Percentiles rank a stretch among this genome's conserved stretches.
These are phyloP conservation scores for Trichoderma orchidacearum DNA, from an alignment of 495 filamentous ascomycete species.

Conservation along the genomic window DNA sequence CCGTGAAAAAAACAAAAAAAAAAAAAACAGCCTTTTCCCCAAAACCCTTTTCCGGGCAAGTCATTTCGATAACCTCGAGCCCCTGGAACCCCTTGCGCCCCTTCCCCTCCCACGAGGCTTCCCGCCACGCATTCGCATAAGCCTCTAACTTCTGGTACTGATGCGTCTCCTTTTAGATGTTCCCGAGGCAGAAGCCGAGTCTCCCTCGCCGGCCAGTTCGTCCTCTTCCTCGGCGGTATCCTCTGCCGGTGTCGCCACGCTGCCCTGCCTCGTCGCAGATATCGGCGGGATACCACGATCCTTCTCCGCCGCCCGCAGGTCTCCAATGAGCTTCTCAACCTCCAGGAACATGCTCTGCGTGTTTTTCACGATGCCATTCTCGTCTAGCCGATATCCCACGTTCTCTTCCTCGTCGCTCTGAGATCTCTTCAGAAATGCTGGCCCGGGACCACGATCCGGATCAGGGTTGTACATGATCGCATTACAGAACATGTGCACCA, in stretches of 20 bases:
- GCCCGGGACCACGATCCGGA: constrained; percentile 52
- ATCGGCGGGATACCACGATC: constrained; percentile 6
- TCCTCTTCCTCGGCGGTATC: constrained; percentile 5
- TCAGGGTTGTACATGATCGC: constrained; percentile 94
- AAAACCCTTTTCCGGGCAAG: neutral
- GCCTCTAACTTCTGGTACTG: constrained; percentile 2
- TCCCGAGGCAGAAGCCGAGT: neutral
- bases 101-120: neutral
- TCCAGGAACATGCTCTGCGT: constrained; percentile 71
- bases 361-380: constrained; percentile 71
- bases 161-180: constrained; percentile 3
- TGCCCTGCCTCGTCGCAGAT: neutral
- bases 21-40: neutral
- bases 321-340: constrained; percentile 48
- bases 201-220: constrained; percentile 3
- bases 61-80: neutral
- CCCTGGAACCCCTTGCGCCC: neutral
- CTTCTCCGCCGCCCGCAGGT: constrained; percentile 26
- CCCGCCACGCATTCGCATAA: neutral
- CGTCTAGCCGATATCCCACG: constrained; percentile 43
- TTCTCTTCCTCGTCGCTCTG: constrained; percentile 22
- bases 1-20: neutral
- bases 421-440: constrained; percentile 31
- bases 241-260: constrained; percentile 2
- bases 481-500: constrained; percentile 97